Conservation (phyloP, 306 rosid genomes). For the Luffa aegyptiaca region DNA sequence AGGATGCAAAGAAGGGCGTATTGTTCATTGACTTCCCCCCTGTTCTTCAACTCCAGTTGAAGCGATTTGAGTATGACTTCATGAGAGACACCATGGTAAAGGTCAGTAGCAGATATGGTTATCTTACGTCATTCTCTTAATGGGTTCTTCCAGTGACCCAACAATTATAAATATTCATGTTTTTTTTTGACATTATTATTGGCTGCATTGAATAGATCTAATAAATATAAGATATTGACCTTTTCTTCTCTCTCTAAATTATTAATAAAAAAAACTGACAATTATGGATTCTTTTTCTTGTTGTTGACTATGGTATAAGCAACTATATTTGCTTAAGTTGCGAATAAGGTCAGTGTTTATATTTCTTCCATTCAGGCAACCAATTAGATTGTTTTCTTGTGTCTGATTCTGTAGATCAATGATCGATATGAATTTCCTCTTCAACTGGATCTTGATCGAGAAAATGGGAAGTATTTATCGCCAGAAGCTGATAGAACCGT, state of each 20-base stretch:
- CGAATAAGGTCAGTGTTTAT: neutral
- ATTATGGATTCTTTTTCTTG: neutral
- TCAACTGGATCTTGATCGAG: constrained; percentile 94
- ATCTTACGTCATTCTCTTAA: neutral
- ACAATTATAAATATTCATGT: neutral
- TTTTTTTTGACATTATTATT: neutral
- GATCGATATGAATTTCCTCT: constrained; percentile 97
- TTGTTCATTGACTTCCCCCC: constrained; percentile 94
- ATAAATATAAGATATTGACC: neutral
- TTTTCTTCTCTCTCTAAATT: neutral
- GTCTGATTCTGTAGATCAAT: constrained; percentile 53
- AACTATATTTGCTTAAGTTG: neutral
- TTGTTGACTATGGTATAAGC: neutral
- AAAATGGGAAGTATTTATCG: constrained; percentile 81
- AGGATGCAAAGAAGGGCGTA: constrained; percentile 99
- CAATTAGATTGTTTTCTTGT: neutral
- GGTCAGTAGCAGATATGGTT: constrained; percentile 39
- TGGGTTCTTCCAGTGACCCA: neutral
- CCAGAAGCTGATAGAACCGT: constrained; percentile 92
- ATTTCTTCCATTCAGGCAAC: neutral
- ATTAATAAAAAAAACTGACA: neutral
- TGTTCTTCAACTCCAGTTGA: constrained; percentile 95
- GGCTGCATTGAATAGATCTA: neutral
- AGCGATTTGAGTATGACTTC: constrained; percentile 95
- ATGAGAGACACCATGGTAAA: constrained; percentile 98